A percentile compares a stretch with the other conserved stretches of the same genome.
These are phyloP conservation scores for Candida anutae DNA, from an alignment of 1,139 yeast genomes.

Conservation along the genomic window DNA sequence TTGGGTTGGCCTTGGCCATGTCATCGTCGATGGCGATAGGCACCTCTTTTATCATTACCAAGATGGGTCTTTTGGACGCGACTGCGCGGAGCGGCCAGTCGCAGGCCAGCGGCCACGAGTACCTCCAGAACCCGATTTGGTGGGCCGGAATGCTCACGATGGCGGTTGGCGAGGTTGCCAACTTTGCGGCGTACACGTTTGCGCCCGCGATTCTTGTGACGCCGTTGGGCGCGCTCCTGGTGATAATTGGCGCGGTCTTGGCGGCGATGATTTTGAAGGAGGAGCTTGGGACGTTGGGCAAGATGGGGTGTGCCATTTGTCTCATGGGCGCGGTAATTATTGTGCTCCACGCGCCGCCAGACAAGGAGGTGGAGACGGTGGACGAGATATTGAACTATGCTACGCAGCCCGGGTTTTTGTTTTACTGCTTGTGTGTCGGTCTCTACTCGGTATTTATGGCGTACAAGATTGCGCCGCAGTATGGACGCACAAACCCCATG, in stretches of 20 bases:
- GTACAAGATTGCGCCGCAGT: slow-evolving; percentile 71
- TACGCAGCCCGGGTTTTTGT: slow-evolving; percentile 67
- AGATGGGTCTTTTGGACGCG: slow-evolving; percentile 76
- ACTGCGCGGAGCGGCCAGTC: slow-evolving; percentile 54
- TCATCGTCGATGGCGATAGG: slow-evolving; percentile 88
- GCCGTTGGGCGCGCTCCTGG: slow-evolving; percentile 86
- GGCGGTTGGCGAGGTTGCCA: slow-evolving; percentile 90
- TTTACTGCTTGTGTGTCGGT: slow-evolving; percentile 56
- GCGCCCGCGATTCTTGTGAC: slow-evolving; percentile 93
- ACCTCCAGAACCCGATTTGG: slow-evolving; percentile 83
- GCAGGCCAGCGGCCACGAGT: slow-evolving; percentile 63
- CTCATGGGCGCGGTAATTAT: slow-evolving; percentile 85
- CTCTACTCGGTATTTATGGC: slow-evolving; percentile 72
- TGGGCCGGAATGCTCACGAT: slow-evolving; percentile 90
- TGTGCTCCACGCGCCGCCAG: slow-evolving; percentile 89
- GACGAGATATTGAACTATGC: slow-evolving; percentile 84
- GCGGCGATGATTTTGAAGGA: slow-evolving; percentile 83
- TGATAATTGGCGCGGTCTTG: slow-evolving; percentile 82
- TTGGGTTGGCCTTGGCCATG: slow-evolving; percentile 84
- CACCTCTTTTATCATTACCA: slow-evolving; percentile 81
- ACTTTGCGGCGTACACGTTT: slow-evolving; percentile 91
- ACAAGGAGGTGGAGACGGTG: slow-evolving; percentile 79
- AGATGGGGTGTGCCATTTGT: slow-evolving; percentile 90
- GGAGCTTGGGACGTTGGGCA: slow-evolving; percentile 83
- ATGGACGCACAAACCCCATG: slow-evolving; percentile 82